phyloP scores from a whole-genome alignment of 2,329 filamentous ascomycete genomes.

The Davidsoniella virescens region DNA sequence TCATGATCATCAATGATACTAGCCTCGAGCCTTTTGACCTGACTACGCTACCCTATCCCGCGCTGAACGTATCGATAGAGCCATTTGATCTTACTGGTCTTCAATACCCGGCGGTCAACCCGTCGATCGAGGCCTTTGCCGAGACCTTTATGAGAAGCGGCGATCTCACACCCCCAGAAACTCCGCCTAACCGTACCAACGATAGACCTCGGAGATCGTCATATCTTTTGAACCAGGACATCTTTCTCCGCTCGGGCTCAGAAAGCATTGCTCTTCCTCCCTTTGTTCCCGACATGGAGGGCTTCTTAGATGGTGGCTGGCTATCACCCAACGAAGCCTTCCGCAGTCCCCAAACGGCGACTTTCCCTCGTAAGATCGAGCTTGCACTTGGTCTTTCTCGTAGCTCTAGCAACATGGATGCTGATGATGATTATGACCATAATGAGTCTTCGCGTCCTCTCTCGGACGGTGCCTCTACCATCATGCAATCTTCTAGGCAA shows the following conservation, averaged over 20 bases:
- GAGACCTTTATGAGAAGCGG: slow-evolving; percentile 34
- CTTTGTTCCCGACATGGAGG: slow-evolving; percentile 29
- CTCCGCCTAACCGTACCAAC: slow-evolving; percentile 32
- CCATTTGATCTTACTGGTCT: slow-evolving; percentile 36
- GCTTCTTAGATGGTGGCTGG: slow-evolving; percentile 10
- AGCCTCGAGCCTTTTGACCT: slow-evolving; percentile 26
- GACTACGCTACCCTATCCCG: slow-evolving; percentile 33
- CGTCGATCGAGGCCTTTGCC: slow-evolving; percentile 36
- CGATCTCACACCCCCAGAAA: slow-evolving; percentile 44
- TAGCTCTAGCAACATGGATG: neutral
- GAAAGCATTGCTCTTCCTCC: slow-evolving; percentile 27
- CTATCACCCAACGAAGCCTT: slow-evolving; percentile 11
- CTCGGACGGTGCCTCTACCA: slow-evolving; percentile 7
- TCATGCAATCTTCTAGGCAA: slow-evolving; percentile 4
- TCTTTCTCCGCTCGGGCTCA: slow-evolving; percentile 2
- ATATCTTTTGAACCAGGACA: slow-evolving; percentile 33
- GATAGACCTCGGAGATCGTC: slow-evolving; percentile 39
- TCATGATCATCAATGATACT: slow-evolving; percentile 69
- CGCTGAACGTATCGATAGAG: slow-evolving; percentile 31
- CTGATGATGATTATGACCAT: neutral
- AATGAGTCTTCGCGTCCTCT: neutral
- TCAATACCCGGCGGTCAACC: slow-evolving; percentile 28
- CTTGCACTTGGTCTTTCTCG: neutral
- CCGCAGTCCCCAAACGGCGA: slow-evolving; percentile 8
- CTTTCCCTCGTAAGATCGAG: slow-evolving; percentile 6